Evolutionary conservation across 2,329 filamentous ascomycete genomes (phyloP), one percentile per base, ranked within the genome.

Genomic region (Ceratocystis albifundus): DNA sequence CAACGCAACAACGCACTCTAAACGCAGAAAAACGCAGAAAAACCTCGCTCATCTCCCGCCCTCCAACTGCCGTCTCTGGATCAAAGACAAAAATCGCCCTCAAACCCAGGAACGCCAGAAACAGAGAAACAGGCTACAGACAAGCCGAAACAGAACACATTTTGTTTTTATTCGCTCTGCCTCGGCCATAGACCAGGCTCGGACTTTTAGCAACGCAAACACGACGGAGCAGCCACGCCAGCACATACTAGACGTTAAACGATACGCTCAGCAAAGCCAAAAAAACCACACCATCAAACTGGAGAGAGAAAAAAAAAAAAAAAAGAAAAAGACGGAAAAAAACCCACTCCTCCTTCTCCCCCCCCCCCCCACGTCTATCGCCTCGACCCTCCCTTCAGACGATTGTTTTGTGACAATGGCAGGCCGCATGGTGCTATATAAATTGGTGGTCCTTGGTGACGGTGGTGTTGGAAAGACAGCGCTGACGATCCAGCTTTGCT

Each of bases 401-500:
- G 50, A 22, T 32, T 59, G 30, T 44, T 65, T 32, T 61, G 36
- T 62, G 36, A 67, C 45, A 76, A 94, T 94, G 90, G 86, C 89
- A 79, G 89, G 89, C 74, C 92, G 93, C 82, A 95, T 95, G 90
- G 92, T 91, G 74, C 80, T 96, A 76, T 95, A 96, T 81, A 96
- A 96, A 79, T 79, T 96, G 82, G 91, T 96, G 84, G 91, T 96
- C 78, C 80, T 96, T 70, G 92, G 91, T 72, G 91, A 96, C 76
- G 91, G 91, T 79, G 91, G 91, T 77, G 91, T 96, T 69, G 91
- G 91, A 72, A 96, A 96, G 79, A 96, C 91, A 64, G 91, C 91
- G 73, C 80, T 96, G 74, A 96, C 91, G 67, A 96, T 96, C 74
- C 91, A 99, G 86, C 82, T 99, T 72, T 97, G 94, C 76, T 80